A percentile compares a stretch with the other conserved stretches of the same genome.
Conservation (phyloP, 805 yeast species). For the Starmerella bombi region DNA sequence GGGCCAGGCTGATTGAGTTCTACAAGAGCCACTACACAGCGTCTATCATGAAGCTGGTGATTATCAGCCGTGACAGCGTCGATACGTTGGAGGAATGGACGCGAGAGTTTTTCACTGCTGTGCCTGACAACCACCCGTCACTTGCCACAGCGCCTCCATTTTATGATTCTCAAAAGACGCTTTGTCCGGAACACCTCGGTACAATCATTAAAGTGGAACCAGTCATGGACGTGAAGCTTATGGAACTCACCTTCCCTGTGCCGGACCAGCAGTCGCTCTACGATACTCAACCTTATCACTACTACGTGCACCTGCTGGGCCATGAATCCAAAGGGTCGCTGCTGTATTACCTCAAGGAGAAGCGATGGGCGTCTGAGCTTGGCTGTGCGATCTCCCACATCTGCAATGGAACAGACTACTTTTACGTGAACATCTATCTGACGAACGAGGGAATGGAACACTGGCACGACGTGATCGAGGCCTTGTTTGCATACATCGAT, state of each 20-base stretch:
- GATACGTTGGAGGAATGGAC: slow-evolving; percentile 65
- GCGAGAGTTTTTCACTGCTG: slow-evolving; percentile 45
- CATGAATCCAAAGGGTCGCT: slow-evolving; percentile 88
- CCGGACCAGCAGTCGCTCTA: slow-evolving; percentile 62
- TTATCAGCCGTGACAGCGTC: slow-evolving; percentile 68
- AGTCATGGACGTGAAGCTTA: slow-evolving; percentile 60
- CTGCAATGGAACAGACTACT: slow-evolving; percentile 49
- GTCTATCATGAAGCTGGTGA: slow-evolving; percentile 74
- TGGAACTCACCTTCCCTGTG: slow-evolving; percentile 55
- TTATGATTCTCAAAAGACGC: slow-evolving; percentile 36
- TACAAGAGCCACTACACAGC: slow-evolving; percentile 64
- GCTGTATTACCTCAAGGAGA: slow-evolving; percentile 49
- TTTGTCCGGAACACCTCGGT: slow-evolving; percentile 37
- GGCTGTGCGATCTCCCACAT: slow-evolving; percentile 52
- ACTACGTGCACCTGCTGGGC: slow-evolving; percentile 72
- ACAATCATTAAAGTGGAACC: slow-evolving; percentile 58
- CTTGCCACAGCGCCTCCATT: slow-evolving; percentile 27
- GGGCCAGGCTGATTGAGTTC: slow-evolving; percentile 68
- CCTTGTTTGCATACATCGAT: slow-evolving; percentile 60
- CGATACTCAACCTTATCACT: slow-evolving; percentile 56
- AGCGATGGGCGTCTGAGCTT: slow-evolving; percentile 69
- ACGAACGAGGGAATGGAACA: slow-evolving; percentile 53
- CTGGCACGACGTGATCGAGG: slow-evolving; percentile 46
- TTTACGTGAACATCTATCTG: slow-evolving; percentile 59
- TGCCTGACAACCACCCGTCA: slow-evolving; percentile 32